Conservation (phyloP, 2,329 filamentous ascomycete species). For the Colletotrichum sp. region DNA sequence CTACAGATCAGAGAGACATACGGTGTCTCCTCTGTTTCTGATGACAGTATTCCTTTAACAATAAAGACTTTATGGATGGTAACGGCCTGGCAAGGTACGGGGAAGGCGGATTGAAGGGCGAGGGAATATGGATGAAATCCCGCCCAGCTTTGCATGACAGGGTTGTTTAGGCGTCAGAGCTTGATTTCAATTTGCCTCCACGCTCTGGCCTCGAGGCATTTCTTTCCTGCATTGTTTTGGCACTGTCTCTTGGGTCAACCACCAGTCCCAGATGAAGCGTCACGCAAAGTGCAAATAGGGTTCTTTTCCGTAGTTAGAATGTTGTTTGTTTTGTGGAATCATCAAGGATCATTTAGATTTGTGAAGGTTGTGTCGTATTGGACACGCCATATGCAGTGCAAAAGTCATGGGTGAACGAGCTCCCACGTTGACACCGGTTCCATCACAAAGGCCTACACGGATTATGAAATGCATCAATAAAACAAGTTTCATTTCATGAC, state of each 20-base stretch:
- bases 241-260: conserved; percentile 1
- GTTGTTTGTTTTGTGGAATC: conserved; percentile 4
- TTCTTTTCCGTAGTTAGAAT: conserved; percentile 8
- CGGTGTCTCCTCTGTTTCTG: neutral
- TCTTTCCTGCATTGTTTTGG: conserved; percentile 3
- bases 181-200: conserved; percentile 12
- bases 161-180: conserved; percentile 23
- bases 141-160: conserved; percentile 21
- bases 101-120: conserved; percentile 6
- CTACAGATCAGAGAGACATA: neutral
- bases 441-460: neutral
- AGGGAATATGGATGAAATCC: neutral
- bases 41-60: conserved; percentile 7
- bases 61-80: conserved; percentile 14
- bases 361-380: neutral
- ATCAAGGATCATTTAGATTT: neutral
- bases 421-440: neutral
- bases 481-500: conserved; percentile 11
- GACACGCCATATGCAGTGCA: neutral
- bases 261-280: neutral
- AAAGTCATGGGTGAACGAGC: neutral
- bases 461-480: neutral
- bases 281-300: neutral
- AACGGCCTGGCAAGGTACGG: conserved; percentile 6
- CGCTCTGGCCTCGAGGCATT: conserved; percentile 15